Percentiles rank a stretch among this genome's conserved stretches.
Evolutionary conservation across 108 stramenopile species (phyloP).

Genomic region (Nannochloropsis oceanica): DNA sequence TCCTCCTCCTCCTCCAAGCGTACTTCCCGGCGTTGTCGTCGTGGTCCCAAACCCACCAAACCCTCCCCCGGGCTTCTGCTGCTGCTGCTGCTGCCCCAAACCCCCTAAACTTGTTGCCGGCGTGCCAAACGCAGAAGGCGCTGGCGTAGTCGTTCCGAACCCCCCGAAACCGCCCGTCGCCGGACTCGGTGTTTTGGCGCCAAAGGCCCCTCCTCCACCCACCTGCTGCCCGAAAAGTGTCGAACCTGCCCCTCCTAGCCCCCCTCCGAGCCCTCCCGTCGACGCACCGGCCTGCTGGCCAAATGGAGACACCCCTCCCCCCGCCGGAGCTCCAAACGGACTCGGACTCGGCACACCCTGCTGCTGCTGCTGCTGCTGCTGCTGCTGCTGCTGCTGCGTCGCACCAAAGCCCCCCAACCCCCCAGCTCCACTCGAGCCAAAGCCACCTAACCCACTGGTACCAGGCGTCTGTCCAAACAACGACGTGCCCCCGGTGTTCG

Average conservation of each 20-base stretch:
- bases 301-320: background rate
- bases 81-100: background rate
- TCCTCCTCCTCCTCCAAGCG: background rate
- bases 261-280: background rate
- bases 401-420: background rate
- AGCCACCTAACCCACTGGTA: background rate
- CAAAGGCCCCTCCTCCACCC: constrained; percentile 3
- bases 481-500: background rate
- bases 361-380: no score
- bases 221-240: background rate
- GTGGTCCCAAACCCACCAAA: background rate
- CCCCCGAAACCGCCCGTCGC: background rate
- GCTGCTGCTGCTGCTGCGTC: no score
- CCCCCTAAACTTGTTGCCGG: background rate
- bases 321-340: background rate
- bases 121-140: background rate
- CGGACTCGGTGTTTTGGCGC: background rate
- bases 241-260: background rate
- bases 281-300: background rate
- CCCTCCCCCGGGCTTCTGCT: background rate
- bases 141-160: background rate
- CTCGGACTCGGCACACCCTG: background rate
- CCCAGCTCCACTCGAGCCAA: background rate
- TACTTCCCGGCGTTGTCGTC: background rate
- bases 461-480: background rate